These are phyloP conservation scores for Dothistroma pini DNA, from an alignment of 2,329 filamentous ascomycete species.

Conservation along the genomic window DNA sequence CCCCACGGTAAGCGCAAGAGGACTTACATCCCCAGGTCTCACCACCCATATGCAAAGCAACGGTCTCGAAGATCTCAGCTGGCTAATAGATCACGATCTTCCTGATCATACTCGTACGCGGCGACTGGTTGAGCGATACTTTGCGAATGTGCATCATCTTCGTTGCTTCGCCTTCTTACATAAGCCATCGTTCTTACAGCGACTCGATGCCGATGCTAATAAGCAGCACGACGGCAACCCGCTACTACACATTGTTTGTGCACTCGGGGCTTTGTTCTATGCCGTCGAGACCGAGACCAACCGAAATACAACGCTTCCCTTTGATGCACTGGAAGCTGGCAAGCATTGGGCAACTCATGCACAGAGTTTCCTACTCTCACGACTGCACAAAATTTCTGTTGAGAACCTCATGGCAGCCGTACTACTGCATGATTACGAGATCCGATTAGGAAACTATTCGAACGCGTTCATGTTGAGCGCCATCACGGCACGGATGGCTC, in stretches of 20 bases:
- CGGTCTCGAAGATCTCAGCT: conserved; percentile 17
- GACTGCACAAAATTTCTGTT: conserved; percentile 24
- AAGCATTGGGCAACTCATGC: conserved; percentile 25
- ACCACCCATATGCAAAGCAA: conserved; percentile 7
- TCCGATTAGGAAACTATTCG: conserved; percentile 25
- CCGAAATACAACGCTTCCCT: conserved; percentile 10
- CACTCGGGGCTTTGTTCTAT: conserved; percentile 24
- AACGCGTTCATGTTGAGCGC: conserved; percentile 27
- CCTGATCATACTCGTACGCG: conserved; percentile 21
- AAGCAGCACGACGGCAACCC: conserved; percentile 24
- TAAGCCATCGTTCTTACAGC: conserved; percentile 25
- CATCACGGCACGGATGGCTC: conserved; percentile 26
- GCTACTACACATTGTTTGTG: conserved; percentile 24
- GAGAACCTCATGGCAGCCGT: conserved; percentile 27
- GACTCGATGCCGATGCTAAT: conserved; percentile 21
- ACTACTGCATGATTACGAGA: conserved; percentile 26
- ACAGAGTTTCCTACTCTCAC: conserved; percentile 23
- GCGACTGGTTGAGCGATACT: conserved; percentile 24
- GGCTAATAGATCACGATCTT: conserved; percentile 17
- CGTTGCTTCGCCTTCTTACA: conserved; percentile 27
- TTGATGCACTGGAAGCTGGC: conserved; percentile 24
- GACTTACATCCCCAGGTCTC: conserved; percentile 14
- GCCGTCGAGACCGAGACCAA: conserved; percentile 21
- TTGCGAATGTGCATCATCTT: conserved; percentile 25
- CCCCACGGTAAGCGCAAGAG: conserved; percentile 12